phyloP scores from a whole-genome alignment of 208 protist species.

The Leishmania tropica region DNA sequence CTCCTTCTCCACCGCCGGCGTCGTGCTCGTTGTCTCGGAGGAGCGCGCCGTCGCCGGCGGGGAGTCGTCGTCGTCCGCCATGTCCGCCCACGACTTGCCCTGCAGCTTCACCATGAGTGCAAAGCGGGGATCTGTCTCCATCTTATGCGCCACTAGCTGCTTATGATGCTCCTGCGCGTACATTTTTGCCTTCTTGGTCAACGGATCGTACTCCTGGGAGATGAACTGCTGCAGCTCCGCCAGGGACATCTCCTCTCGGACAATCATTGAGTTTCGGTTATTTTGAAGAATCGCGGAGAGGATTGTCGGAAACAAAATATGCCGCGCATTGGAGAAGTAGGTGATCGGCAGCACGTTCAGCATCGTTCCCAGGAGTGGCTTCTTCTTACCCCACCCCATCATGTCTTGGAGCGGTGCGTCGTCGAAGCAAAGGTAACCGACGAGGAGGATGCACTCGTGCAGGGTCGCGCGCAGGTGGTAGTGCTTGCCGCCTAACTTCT shows the following conservation, averaged over 20 bases:
- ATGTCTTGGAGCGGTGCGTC: constrained; percentile 79
- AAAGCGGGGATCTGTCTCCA: constrained; percentile 35
- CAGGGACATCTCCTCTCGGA: constrained; percentile 72
- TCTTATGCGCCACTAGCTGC: constrained; percentile 46
- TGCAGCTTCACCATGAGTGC: constrained; percentile 33
- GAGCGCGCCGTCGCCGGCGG: constrained; percentile 25
- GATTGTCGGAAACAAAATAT: constrained; percentile 85
- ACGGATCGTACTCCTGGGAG: constrained; percentile 63
- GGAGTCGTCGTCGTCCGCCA: constrained; percentile 43
- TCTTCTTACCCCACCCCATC: constrained; percentile 78
- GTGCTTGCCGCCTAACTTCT: constrained; percentile 25
- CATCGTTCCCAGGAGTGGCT: constrained; percentile 64
- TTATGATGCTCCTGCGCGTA: constrained; percentile 68
- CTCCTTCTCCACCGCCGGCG: constrained; percentile 70
- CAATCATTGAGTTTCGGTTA: constrained; percentile 61
- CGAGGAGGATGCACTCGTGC: constrained; percentile 81
- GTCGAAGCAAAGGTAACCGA: constrained; percentile 83
- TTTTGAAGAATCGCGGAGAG: constrained; percentile 55
- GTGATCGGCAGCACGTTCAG: constrained; percentile 70
- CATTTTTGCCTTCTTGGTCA: constrained; percentile 72
- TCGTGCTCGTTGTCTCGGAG: constrained; percentile 35
- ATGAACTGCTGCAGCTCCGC: constrained; percentile 61
- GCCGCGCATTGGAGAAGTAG: constrained; percentile 83
- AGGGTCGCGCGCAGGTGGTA: constrained; percentile 72
- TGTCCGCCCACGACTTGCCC: constrained; percentile 54